A percentile compares a stretch with the other conserved stretches of the same genome.
phyloP scores from a whole-genome alignment of 164 flowering plant genomes.

The Cinnamomum micranthum region DNA sequence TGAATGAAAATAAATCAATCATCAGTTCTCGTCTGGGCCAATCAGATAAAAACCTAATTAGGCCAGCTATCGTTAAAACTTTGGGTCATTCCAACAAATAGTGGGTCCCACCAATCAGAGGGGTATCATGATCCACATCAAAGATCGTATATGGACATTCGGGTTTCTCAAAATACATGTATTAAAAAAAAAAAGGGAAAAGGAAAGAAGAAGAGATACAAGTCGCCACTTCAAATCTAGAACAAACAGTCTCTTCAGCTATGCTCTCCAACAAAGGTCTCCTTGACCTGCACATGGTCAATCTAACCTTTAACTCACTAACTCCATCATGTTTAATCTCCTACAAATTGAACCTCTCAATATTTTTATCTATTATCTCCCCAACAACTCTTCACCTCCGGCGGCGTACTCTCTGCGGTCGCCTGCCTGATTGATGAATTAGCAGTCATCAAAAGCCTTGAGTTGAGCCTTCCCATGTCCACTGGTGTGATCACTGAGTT shows the following conservation, averaged over 20 bases:
- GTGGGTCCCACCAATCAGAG: too few relatives aligned
- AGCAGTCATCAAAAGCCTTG: conserved; percentile 38
- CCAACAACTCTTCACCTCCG: background rate
- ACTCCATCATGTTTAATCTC: conserved; percentile 42
- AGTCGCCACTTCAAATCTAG: too few relatives aligned
- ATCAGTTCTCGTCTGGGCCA: too few relatives aligned
- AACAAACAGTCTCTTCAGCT: conserved; percentile 51
- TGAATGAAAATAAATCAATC: too few relatives aligned
- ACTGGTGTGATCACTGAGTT: conserved; percentile 27
- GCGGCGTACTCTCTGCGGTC: conserved; percentile 12
- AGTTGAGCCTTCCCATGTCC: conserved; percentile 51
- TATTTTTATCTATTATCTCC: conserved; percentile 1
- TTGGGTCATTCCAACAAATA: too few relatives aligned
- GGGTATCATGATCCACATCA: too few relatives aligned
- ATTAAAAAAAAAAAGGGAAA: background rate
- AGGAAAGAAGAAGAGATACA: background rate
- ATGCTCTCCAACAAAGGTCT: conserved; percentile 79
- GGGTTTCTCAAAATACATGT: background rate
- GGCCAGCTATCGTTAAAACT: too few relatives aligned
- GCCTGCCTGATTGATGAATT: conserved; percentile 27
- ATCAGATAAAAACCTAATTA: too few relatives aligned
- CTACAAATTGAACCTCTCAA: conserved; percentile 37
- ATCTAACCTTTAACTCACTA: conserved; percentile 43
- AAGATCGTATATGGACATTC: too few relatives aligned
- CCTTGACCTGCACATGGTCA: conserved; percentile 51